Percentiles rank a stretch among this genome's conserved stretches.
These are phyloP conservation scores for Cenchrus fungigraminus DNA, from an alignment of 176 grass and related monocot genomes.

Conservation along the genomic window DNA sequence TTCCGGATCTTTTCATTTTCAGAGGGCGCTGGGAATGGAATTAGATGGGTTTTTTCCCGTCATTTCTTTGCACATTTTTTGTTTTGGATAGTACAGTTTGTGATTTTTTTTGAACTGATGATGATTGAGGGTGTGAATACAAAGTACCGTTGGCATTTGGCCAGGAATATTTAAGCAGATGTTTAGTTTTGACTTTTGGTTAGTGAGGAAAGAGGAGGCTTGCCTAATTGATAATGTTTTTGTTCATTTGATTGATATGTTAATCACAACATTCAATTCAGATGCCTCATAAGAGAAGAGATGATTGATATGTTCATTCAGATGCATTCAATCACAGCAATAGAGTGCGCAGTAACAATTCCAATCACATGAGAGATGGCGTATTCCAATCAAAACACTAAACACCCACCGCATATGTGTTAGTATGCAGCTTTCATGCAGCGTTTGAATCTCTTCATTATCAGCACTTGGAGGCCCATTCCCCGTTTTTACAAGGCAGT, in stretches of 20 bases:
- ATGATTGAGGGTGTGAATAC: not conserved
- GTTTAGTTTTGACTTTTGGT: not conserved
- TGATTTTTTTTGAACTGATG: not conserved
- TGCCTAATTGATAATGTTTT: not conserved
- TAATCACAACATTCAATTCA: too few species aligned
- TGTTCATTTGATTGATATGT: not conserved
- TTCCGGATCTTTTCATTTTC: not conserved
- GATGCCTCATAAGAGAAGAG: not conserved
- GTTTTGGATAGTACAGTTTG: not conserved
- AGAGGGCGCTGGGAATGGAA: not conserved
- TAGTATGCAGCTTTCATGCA: too few species aligned
- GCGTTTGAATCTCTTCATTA: too few species aligned
- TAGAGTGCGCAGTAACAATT: too few species aligned
- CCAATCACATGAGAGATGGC: too few species aligned
- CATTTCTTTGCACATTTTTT: not conserved
- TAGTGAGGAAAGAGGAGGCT: not conserved
- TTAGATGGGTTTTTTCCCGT: conserved; percentile 24
- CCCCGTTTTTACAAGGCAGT: too few species aligned
- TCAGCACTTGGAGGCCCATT: too few species aligned
- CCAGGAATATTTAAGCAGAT: not conserved
- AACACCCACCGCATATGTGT: too few species aligned
- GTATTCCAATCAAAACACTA: too few species aligned
- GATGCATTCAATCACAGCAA: too few species aligned
- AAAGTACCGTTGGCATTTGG: not conserved
- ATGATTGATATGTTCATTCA: too few species aligned